These are phyloP conservation scores for Metarhizium guizhouense DNA, from an alignment of 2,329 filamentous ascomycete species.

Conservation along the genomic window DNA sequence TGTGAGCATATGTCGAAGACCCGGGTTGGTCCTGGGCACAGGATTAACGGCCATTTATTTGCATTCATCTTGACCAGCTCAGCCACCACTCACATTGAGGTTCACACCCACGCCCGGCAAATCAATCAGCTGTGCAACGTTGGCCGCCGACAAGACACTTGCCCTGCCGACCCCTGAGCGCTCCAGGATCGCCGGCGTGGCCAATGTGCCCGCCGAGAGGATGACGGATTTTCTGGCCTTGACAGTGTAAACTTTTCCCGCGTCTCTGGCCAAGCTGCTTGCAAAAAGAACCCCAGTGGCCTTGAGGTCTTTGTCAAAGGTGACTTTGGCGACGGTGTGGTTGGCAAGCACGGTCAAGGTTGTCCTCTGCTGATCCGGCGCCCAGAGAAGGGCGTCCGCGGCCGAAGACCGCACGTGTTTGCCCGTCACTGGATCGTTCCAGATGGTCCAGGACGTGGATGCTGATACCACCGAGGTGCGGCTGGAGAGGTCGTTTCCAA, in stretches of 20 bases:
- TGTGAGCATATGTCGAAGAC: conserved; percentile 9
- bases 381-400: conserved; percentile 22
- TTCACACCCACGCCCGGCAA: conserved; percentile 43
- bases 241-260: conserved; percentile 16
- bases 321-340: conserved; percentile 24
- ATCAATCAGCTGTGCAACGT: conserved; percentile 39
- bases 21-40: conserved; percentile 13
- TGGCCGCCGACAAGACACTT: conserved; percentile 33
- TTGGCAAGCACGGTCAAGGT: conserved; percentile 22
- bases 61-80: not conserved
- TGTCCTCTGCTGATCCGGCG: conserved; percentile 13
- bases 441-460: conserved; percentile 16
- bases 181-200: conserved; percentile 33
- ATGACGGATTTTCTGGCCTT: conserved; percentile 7
- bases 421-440: conserved; percentile 10
- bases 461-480: conserved; percentile 13
- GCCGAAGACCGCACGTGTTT: conserved; percentile 13
- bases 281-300: conserved; percentile 6
- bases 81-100: conserved; percentile 8
- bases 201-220: conserved; percentile 10
- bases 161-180: conserved; percentile 44
- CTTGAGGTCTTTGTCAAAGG: conserved; percentile 15
- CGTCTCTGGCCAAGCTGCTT: conserved; percentile 36
- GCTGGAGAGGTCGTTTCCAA: conserved; percentile 15
- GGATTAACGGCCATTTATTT: not conserved